Base-by-base conservation (phyloP, 331 rosid species). In the Pyracantha coccinea region DNA sequence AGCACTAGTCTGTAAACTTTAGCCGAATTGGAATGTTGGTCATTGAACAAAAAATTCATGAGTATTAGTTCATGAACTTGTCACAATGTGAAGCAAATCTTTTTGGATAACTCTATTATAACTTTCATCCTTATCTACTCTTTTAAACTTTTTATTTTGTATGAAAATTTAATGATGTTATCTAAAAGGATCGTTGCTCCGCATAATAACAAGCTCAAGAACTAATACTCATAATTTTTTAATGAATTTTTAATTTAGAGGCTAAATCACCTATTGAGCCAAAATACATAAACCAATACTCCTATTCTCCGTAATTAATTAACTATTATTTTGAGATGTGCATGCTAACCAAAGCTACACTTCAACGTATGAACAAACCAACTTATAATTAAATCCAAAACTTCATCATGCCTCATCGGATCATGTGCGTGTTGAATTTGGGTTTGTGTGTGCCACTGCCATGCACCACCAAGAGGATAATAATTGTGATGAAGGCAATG, bases 401-500 rank as follows among this genome's bases (percentile, higher is more conserved):
- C 28, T 24, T 14, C 6, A 25, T 10, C 47, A 45, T 7, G 60
- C 23, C 11, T 62, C 29, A n/a, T n/a, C 23, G 31, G 33, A 27
- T 70, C 20, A n/a, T 29, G 20, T 50, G 55, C 17, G 20, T 6
- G 55, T 6, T 50, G 55, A 50, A 50, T 16, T 16, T 5, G 55
- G 55, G 55, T 50, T 50, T 50, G 55, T 50, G 20, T 50, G 55
- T 17, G n/a, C 54, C 52, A 45, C 41, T 47, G 54, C 54, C 20
- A 50, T 50, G 20, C 55, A 50, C 55, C 55, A 50, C 55, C 55
- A 50, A 50, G 3, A 16, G 54, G n/a, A 50, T 44, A 44, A 57
- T 53, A 69, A 69, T 69, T 69, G 19, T 13, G 21, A 28, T 25
- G 73, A 69, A 69, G 17, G 59, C 73, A 69, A 69, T 31, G 35